Base-by-base conservation (phyloP, 2,329 filamentous ascomycete species). In the Xylariales sp. region DNA sequence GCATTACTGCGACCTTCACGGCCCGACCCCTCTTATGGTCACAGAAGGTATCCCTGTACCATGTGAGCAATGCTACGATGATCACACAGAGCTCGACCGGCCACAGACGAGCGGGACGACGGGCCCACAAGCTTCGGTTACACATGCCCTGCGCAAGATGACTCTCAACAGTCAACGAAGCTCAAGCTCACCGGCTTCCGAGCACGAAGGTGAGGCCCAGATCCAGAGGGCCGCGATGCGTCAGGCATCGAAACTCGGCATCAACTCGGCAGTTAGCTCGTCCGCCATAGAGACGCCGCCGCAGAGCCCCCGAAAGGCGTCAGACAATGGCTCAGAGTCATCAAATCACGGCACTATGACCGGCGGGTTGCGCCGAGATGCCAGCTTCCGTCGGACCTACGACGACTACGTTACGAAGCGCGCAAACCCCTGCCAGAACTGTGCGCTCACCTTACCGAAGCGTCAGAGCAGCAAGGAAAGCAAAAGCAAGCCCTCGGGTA, bases 1-100 rank as follows among this genome's bases (percentile, higher is more conserved):
- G 52, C 80, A 84, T 58, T 84, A 83, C 56, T 85, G 81, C 69
- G 81, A 85, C 58, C 69, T 77, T 45, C 81, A 85, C 62, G 81
- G 81, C 45, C 81, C 81, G 33, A 84, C 80, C 32, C 80, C 80
- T 34, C 60, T 85, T 41, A 82, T 85, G 75, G 80, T 83, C 52
- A 85, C 81, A 24, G 79, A 85, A 56, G 79, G 78, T 33, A 61
- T 82, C 12, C 76, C 78, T 3, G 74, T 78, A 11, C 69, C 74
- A 33, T 85, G 81, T 53, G 65, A 66, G 40, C 66, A 70, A 49
- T 85, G 81, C 54, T 75, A 69, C 52, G 74, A 81, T 44, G 65
- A 67, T 16, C 46, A 44, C 12, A 46, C 53, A 29, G 58, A 62
- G 18, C 47, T 51, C 41, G 55, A 56, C 27, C 61, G 65, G 42